Conservation (phyloP, 371 early-diverging fungal species). For the Circinella minor region DNA sequence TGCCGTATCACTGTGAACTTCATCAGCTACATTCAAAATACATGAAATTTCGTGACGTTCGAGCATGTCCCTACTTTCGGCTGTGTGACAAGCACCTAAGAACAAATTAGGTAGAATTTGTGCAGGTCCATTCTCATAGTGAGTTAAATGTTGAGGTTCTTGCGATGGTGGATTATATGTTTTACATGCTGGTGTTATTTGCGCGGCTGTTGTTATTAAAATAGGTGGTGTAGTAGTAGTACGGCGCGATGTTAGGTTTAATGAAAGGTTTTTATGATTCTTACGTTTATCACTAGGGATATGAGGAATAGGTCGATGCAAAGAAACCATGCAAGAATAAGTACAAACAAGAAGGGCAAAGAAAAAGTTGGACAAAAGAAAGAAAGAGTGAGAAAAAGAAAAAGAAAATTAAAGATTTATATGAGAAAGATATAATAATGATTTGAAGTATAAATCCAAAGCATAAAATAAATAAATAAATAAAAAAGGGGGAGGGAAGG, state of each 20-base stretch:
- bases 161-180: conserved; percentile 4
- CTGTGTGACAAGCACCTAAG: conserved; percentile 72
- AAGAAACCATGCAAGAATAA: conserved; percentile 1
- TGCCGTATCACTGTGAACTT: conserved; percentile 40
- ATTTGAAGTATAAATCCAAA: background rate
- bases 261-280: conserved; percentile 29
- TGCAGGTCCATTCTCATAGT: conserved; percentile 55
- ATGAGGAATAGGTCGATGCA: background rate
- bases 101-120: conserved; percentile 70
- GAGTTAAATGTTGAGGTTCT: conserved; percentile 11
- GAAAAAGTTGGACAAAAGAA: background rate
- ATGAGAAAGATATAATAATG: background rate
- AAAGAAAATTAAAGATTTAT: too few relatives aligned
- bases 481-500: too few relatives aligned
- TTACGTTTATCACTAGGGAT: conserved; percentile 1
- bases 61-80: conserved; percentile 44
- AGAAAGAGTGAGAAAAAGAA: background rate
- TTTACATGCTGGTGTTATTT: background rate
- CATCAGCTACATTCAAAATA: conserved; percentile 79
- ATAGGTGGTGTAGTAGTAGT: background rate
- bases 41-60: conserved; percentile 47
- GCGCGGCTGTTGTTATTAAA: background rate
- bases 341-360: too few relatives aligned
- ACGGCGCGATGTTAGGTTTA: conserved; percentile 12
- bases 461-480: background rate